phyloP scores from a whole-genome alignment of 1,284 basidiomycete species.

The Ganoderma boninense region DNA sequence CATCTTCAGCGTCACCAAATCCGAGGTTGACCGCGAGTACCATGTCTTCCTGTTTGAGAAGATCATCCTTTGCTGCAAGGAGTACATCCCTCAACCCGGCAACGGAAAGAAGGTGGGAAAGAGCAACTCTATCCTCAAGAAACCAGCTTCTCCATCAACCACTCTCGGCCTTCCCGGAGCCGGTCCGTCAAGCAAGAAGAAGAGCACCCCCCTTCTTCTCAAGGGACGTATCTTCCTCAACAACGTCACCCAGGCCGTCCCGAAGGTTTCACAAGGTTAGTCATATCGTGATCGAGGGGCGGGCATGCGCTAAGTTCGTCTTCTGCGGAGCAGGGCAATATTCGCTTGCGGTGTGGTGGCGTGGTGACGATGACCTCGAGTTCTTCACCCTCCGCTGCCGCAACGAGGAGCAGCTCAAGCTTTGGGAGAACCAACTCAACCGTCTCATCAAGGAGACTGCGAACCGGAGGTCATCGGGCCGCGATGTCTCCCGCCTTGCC shows the following conservation, averaged over 20 bases:
- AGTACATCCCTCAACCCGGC: slow-evolving; percentile 59
- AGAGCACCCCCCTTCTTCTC: slow-evolving; percentile 84
- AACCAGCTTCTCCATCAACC: slow-evolving; percentile 58
- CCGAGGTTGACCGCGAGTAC: slow-evolving; percentile 96
- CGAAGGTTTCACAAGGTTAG: slow-evolving; percentile 69
- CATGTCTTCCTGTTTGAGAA: slow-evolving; percentile 99
- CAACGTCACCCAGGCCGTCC: slow-evolving; percentile 87
- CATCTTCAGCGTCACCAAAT: slow-evolving; percentile 95
- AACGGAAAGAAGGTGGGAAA: slow-evolving; percentile 71
- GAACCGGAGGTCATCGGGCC: slow-evolving; percentile 68
- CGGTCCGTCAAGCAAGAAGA: slow-evolving; percentile 65
- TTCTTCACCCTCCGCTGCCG: slow-evolving; percentile 95
- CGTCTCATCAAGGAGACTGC: slow-evolving; percentile 83
- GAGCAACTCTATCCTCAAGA: slow-evolving; percentile 82
- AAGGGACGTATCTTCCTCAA: slow-evolving; percentile 98
- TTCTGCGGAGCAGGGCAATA: slow-evolving; percentile 50
- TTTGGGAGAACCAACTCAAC: slow-evolving; percentile 92
- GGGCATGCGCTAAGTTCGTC: slow-evolving; percentile 20
- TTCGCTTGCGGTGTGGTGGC: slow-evolving; percentile 91
- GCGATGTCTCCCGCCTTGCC: slow-evolving; percentile 53
- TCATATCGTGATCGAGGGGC: slow-evolving; percentile 31
- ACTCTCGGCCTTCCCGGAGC: slow-evolving; percentile 50
- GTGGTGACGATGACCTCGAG: slow-evolving; percentile 91
- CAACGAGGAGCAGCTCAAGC: slow-evolving; percentile 91
- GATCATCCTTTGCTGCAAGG: slow-evolving; percentile 99